A percentile compares a stretch with the other conserved stretches of the same genome.
phyloP scores from a whole-genome alignment of 1,284 basidiomycete species.

The Pseudozyma hubeiensis region DNA sequence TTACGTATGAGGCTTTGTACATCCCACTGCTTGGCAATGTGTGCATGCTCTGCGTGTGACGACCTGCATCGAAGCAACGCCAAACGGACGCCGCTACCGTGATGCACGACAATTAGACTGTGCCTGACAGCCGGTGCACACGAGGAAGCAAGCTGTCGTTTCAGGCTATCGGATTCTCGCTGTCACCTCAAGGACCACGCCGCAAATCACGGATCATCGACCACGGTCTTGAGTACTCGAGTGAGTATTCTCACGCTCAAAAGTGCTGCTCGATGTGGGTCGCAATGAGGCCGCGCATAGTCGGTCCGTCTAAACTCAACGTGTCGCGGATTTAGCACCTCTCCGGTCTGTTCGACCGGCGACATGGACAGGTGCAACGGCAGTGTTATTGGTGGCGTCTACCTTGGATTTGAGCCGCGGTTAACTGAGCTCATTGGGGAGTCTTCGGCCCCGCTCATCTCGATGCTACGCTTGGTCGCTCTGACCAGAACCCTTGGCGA shows the following conservation, averaged over 20 bases:
- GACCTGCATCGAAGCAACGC: constrained; percentile 14
- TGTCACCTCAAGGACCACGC: no score
- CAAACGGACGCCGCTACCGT: no score
- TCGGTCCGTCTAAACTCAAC: not conserved
- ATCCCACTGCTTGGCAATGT: no score
- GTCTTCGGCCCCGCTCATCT: no score
- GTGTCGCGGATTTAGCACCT: not conserved
- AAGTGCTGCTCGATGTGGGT: not conserved
- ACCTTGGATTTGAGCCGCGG: constrained; percentile 7
- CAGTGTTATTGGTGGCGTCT: constrained; percentile 6
- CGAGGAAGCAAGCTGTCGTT: no score
- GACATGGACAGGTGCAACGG: not conserved
- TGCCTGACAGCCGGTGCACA: constrained; percentile 1
- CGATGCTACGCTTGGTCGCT: no score
- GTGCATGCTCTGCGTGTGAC: constrained; percentile 10
- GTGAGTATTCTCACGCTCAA: not conserved
- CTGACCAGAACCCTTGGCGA: no score
- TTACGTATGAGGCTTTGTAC: no score
- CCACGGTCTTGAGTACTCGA: not conserved
- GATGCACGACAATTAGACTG: not conserved
- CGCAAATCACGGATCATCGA: no score
- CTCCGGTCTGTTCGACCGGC: not conserved
- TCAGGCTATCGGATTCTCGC: no score
- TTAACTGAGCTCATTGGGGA: not conserved
- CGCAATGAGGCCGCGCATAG: not conserved